Base-by-base conservation (phyloP, 371 early-diverging fungal species). In the Mucor irregularis region DNA sequence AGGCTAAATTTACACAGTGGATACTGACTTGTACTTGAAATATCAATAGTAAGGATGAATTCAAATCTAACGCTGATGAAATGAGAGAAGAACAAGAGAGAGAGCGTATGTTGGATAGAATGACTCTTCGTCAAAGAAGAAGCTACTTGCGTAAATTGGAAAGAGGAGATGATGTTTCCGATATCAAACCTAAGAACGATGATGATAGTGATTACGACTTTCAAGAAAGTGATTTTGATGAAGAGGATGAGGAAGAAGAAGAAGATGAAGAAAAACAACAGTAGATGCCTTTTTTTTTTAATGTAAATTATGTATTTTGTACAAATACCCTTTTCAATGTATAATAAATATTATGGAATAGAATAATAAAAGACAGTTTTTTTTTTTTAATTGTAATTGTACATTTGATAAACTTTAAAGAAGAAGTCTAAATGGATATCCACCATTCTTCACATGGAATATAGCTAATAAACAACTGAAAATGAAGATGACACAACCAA, bases 71-170 rank as follows among this genome's bases (percentile, higher is more conserved):
- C 49, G 80, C 81, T 57, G 84, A 86, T 52, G 28, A 75, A 17
- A 57, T 73, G 35, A 74, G 73, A 54, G 93, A 93, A 61, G 79
- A 85, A 53, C 90, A 89, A 61, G 89, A 89, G 57, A 71, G 82
- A 24, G 88, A 92, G 58, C 71, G 77, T 17, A 71, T 89, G 59
- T 73, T 96, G 52, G 74, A 69, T 26, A 64, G 71, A 49, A 84
- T 97, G 87, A 78, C 85, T 9, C 93, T 96, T 69, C 89, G 98
- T 53, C 88, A 95, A 61, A 87, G 92, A 57, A 78, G 97, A 61
- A 83, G 90, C 31, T 92, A 90, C 56, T 66, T 91, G 52, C 73
- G 96, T 26, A 90, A 91, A 68, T 54, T 94, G 39, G 90, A 88
- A 51, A 79, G 82, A 39, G 91, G 87, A 13, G 85, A 87, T 28